A percentile compares a stretch with the other conserved stretches of the same genome.
Conservation (phyloP, 345 rosid species). For the Salix suchowensis region DNA sequence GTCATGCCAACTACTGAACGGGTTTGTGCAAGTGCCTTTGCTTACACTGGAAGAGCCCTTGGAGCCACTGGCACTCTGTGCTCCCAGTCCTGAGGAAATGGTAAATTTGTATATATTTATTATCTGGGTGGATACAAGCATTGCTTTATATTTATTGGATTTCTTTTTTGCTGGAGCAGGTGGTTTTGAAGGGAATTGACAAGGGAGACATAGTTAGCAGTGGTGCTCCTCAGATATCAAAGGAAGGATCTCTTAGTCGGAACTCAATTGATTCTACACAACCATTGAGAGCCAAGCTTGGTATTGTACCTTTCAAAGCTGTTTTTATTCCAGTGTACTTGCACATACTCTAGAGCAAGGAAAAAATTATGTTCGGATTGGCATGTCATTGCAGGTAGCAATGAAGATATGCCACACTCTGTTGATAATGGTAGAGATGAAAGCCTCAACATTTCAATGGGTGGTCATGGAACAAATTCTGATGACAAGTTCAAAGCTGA, state of each 20-base stretch:
- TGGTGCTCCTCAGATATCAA: slow-evolving; percentile 67
- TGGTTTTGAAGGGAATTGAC: slow-evolving; percentile 70
- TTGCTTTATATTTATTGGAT: slow-evolving; percentile 17
- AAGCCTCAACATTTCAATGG: slow-evolving; percentile 35
- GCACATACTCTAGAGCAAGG: slow-evolving; percentile 1
- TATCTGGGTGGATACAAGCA: slow-evolving; percentile 12
- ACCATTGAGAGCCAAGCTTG: slow-evolving; percentile 57
- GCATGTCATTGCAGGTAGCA: slow-evolving; percentile 53
- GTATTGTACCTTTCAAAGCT: slow-evolving; percentile 35
- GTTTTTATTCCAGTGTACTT: not conserved
- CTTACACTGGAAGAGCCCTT: slow-evolving; percentile 63
- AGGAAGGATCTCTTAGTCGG: slow-evolving; percentile 59
- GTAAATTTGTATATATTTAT: slow-evolving; percentile 31
- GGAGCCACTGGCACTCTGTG: slow-evolving; percentile 77
- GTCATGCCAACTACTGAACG: slow-evolving; percentile 38
- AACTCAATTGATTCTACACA: slow-evolving; percentile 43
- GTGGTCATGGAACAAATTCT: slow-evolving; percentile 19
- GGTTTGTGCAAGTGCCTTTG: slow-evolving; percentile 59
- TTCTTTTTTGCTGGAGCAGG: slow-evolving; percentile 35
- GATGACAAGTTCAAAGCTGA: slow-evolving; percentile 50
- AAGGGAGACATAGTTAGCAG: slow-evolving; percentile 78
- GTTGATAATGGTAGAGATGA: slow-evolving; percentile 49
- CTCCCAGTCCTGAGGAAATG: slow-evolving; percentile 75
- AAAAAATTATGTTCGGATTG: slow-evolving; percentile 22
- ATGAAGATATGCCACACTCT: slow-evolving; percentile 50